Evolutionary conservation across 2,329 filamentous ascomycete species (phyloP).

Genomic region (Nemania abortiva): DNA sequence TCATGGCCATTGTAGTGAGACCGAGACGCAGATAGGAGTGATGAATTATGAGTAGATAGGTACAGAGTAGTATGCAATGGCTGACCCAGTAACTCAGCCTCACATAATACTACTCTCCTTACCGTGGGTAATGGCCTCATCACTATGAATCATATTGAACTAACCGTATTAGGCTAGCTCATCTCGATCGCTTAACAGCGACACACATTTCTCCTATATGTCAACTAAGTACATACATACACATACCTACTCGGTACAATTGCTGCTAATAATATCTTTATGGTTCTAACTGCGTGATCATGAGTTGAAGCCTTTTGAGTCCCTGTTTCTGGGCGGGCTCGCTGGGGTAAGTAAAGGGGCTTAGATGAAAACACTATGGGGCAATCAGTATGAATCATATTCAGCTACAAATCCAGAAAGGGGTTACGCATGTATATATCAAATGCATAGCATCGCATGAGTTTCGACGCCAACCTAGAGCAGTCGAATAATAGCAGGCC

Average conservation of each 20-base stretch:
- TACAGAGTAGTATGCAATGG: background rate
- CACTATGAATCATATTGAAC: slow-evolving; percentile 29
- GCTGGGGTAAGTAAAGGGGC: background rate
- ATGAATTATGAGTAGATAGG: background rate
- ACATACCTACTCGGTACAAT: background rate
- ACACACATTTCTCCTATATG: too few species aligned
- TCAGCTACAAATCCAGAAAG: background rate
- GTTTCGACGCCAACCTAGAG: background rate
- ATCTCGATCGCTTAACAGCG: background rate
- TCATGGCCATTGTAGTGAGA: background rate
- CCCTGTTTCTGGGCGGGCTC: background rate
- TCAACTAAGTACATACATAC: background rate
- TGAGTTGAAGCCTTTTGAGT: background rate
- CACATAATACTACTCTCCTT: background rate
- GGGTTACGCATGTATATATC: background rate
- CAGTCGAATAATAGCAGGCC: background rate
- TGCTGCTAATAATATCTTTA: background rate
- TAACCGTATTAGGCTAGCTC: slow-evolving; percentile 3
- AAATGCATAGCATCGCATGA: slow-evolving; percentile 8
- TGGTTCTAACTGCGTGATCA: background rate
- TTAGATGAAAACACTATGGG: background rate
- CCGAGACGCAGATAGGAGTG: background rate
- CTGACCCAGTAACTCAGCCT: slow-evolving; percentile 11
- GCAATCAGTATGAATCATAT: slow-evolving; percentile 33
- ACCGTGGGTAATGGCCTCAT: background rate